Base-by-base conservation (phyloP, 305 asterid genomes). In the Stenogyne calaminthoides region DNA sequence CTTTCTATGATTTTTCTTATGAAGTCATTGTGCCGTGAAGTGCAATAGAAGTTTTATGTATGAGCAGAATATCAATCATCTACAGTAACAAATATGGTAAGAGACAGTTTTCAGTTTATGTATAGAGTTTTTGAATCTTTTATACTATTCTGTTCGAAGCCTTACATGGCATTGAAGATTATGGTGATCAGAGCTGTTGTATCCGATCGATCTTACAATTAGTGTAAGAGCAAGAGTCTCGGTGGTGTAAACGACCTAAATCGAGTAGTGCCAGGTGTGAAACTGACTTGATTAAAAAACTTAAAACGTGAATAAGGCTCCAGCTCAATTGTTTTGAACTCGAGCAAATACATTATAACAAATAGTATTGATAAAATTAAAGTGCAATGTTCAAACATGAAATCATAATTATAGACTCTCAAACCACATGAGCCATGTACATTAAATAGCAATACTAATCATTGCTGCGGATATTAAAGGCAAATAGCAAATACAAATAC, bases 91-190 rank as follows among this genome's bases (percentile, higher is more conserved):
- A 7, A 6, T 36, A 14, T 40, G 47, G 2, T 11, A 52, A 14
- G 18, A 49, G 16, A 61, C 25, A 61, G 39, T 15, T 15, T 47
- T 49, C 10, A 2, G 15, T 19, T 49, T 49, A 6, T 49, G 56
- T 49, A 49, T 15, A 49, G 18, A 49, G 56, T 72, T 61, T 42
- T 73, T 64, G 77, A 12, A 54, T 71, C 71, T 51, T 40, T n/a
- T 15, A 11, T 4, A 1, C 2, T 37, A 46, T 11, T 3, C 16
- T 66, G 22, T 66, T 9, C 18, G 15, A 37, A 20, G 62, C 7
- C n/a, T 56, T 7, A 19, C 20, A 47, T 0, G 7, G 22, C 2
- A 4, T 49, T 15, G 20, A 34, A 34, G 47, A 58, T 12, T 15
- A 32, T 60, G 60, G 36, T 22, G 36, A 20, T 20, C 32, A 20